A percentile compares a stretch with the other conserved stretches of the same genome.
Conservation (phyloP, 1,284 basidiomycete species). For the Peniophora sp. region DNA sequence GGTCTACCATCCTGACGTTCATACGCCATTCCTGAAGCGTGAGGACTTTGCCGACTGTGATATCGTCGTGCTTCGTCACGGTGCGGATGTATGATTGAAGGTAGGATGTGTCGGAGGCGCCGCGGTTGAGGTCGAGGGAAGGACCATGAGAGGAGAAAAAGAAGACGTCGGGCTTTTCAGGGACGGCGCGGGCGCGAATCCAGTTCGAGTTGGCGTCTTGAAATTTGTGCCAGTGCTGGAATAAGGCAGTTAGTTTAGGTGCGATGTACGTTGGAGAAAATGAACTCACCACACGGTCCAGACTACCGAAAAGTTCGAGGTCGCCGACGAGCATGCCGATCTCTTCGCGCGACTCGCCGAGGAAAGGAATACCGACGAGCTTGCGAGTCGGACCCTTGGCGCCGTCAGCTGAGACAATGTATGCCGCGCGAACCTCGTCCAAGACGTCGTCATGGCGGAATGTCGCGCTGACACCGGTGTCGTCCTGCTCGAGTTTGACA, state of each 20-base stretch:
- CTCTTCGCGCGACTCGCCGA: neutral
- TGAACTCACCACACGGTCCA: neutral
- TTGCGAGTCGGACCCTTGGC: neutral
- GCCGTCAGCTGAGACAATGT: neutral
- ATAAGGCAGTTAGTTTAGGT: neutral
- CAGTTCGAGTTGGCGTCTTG: too few relatives aligned
- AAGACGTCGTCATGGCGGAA: neutral
- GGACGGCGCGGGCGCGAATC: too few relatives aligned
- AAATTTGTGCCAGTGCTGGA: neutral
- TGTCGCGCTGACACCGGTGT: neutral
- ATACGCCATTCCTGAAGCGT: too few relatives aligned
- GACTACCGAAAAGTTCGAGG: neutral
- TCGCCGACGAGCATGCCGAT: neutral
- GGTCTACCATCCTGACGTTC: constrained; percentile 29
- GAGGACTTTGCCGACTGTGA: constrained; percentile 7
- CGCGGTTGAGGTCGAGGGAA: constrained; percentile 14
- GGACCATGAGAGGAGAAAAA: constrained; percentile 11
- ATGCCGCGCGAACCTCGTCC: neutral
- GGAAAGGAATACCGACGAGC: neutral
- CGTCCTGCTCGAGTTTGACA: neutral
- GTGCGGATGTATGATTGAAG: constrained; percentile 1
- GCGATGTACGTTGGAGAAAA: neutral
- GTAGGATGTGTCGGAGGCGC: constrained; percentile 9
- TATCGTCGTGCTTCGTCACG: constrained; percentile 3
- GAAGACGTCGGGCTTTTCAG: constrained; percentile 1